Evolutionary conservation across 73 alveolate species (phyloP).

Genomic region (Blepharisma japonicum): DNA sequence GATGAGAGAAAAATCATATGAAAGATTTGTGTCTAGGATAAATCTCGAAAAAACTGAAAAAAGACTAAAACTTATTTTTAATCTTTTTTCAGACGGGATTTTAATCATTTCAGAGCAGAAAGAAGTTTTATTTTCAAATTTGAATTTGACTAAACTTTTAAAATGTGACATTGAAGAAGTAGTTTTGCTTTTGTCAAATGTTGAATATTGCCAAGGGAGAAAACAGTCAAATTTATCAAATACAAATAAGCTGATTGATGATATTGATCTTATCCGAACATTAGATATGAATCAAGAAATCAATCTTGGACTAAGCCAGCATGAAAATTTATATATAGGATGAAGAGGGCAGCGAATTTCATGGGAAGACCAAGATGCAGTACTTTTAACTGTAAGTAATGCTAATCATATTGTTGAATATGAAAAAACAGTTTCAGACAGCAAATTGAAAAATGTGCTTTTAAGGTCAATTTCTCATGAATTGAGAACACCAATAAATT

Average conservation of each 20-base stretch:
- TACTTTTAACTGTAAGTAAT: neutral
- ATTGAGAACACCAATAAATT: neutral
- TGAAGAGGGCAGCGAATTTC: neutral
- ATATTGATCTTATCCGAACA: neutral
- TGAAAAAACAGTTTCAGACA: neutral
- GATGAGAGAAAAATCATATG: no score
- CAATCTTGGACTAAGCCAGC: neutral
- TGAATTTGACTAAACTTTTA: no score
- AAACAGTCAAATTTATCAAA: no score
- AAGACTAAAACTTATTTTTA: no score
- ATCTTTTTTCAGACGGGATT: no score
- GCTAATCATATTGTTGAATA: neutral
- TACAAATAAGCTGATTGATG: neutral
- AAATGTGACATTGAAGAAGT: no score
- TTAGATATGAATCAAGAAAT: neutral
- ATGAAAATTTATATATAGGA: neutral
- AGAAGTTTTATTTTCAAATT: no score
- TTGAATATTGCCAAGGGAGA: no score
- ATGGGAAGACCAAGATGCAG: neutral
- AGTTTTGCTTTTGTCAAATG: no score
- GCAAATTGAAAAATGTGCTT: neutral
- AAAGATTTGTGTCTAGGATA: no score
- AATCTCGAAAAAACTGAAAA: no score
- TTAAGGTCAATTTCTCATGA: neutral
- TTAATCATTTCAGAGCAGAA: no score